Evolutionary conservation across 352 stramenopile species (phyloP), one percentile per base, ranked within the genome.

Genomic region (Pythium sp.): DNA sequence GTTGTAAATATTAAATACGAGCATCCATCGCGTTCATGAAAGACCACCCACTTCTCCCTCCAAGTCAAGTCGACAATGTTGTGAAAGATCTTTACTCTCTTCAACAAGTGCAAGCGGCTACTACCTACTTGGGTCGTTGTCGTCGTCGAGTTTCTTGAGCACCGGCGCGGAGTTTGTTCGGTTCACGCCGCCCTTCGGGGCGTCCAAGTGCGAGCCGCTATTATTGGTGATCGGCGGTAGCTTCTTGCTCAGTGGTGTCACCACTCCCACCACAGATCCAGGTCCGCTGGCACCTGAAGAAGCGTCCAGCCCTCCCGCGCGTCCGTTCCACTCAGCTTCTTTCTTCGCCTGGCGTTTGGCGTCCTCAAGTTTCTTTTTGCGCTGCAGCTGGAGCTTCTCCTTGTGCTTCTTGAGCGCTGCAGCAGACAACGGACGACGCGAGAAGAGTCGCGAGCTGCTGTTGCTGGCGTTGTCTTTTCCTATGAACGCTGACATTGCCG

Each of bases 321-420:
- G 83, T 9, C 87, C 87, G 32, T 85, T 76, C 89, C 87, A 96
- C 54, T 94, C 82, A 7, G 85, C 75, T 68, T 96, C 87, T 76
- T 92, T 89, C 26, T 80, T 76, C 2, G 82, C 72, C 34, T 87
- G 72, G 2, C 74, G 74, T 53, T 82, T 80, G 3, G 72, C 71
- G 18, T 93, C 84, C 30, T 92, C 84, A 49, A 82, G 72, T n/a
- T 82, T 82, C 67, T 89, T 87, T 46, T 86, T 86, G 30, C 81
- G 83, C 55, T 89, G 78, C 9, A 76, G 59, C 6, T 77, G 55
- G 43, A 89, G 66, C 73, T 92, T 91, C 28, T 90, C 78, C 61
- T 87, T 86, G 64, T 93, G 83, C 22, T 81, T 85, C 62, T 93
- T 92, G n/a, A 90, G 74, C n/a, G 87, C 76, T 34, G 81, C 73